Evolutionary conservation across 2,329 filamentous ascomycete species (phyloP), one percentile per base, ranked within the genome.

Genomic region (Helminthosporium solani): DNA sequence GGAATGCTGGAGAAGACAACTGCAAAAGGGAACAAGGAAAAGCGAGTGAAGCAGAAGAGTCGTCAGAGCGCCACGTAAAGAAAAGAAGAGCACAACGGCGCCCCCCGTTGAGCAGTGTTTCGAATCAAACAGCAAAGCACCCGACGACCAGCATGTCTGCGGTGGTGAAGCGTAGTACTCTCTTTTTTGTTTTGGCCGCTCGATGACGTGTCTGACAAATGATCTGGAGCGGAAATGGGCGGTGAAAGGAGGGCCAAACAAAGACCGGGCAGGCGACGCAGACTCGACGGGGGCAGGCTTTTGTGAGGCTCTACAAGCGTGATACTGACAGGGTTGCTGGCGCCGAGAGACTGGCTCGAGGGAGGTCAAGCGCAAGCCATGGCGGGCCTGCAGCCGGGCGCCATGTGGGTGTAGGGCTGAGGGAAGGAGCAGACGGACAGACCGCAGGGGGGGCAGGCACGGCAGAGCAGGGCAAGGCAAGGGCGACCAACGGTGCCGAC

Each of bases 251-350:
- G 43, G 46, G 33, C 40, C 47, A 48, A 42, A 46, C 41, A 44
- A n/a, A 31, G 28, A 31, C 28, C 14, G 28, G 28, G 12, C 46
- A 52, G 39, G 50, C 34, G 49, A 57, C 33, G 52, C 46, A 47
- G 53, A 54, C 57, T 57, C 52, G 47, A 49, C 52, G 16, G 56
- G 58, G 56, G 49, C 57, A 53, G 50, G 51, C 54, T 50, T 54
- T 44, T 42, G 39, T 58, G 58, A 62, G 61, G 67, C 69, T 65
- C 60, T 68, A 70, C 68, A 69, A 66, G 60, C 61, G 58, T 65
- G 52, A 57, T 62, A 65, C 54, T 55, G 54, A 52, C 54, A 56
- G 55, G 51, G 51, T 50, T 52, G 53, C 20, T 53, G 46, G 52
- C 50, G 50, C 49, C 52, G 49, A 50, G 50, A 43, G 46, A 37